Conservation (phyloP, 306 rosid genomes). For the Oemleria cerasiformis region DNA sequence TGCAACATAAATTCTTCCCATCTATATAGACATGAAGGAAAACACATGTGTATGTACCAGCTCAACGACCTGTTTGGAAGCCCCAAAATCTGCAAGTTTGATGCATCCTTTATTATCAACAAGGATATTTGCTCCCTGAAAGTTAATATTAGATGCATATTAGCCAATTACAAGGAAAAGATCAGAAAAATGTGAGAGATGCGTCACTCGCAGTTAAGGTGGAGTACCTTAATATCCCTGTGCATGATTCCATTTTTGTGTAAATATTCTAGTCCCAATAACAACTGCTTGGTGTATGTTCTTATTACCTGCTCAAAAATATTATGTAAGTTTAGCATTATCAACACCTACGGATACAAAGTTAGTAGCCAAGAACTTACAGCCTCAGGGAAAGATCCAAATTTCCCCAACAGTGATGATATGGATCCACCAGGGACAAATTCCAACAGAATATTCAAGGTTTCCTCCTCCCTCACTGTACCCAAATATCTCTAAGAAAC, state of each 20-base stretch:
- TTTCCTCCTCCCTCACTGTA: slow-evolving; percentile 89
- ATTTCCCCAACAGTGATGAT: slow-evolving; percentile 94
- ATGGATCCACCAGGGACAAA: slow-evolving; percentile 99
- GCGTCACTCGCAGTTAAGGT: slow-evolving; percentile 15
- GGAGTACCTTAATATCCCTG: slow-evolving; percentile 88
- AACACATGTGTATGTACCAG: slow-evolving; percentile 55
- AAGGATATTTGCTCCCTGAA: slow-evolving; percentile 99
- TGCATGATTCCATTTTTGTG: slow-evolving; percentile 98
- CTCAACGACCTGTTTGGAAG: slow-evolving; percentile 96
- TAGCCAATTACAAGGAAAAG: slow-evolving; percentile 11
- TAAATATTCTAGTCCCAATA: slow-evolving; percentile 87
- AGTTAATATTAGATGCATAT: slow-evolving; percentile 16
- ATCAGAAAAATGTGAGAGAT: slow-evolving; percentile 7
- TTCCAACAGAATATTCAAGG: slow-evolving; percentile 84
- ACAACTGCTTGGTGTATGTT: slow-evolving; percentile 82
- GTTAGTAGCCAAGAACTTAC: slow-evolving; percentile 51
- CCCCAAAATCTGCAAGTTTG: slow-evolving; percentile 99
- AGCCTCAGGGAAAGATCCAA: slow-evolving; percentile 97
- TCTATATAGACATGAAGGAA: slow-evolving; percentile 19
- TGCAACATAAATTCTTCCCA: background rate
- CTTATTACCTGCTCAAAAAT: slow-evolving; percentile 72
- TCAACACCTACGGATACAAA: slow-evolving; percentile 19
- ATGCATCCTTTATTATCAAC: slow-evolving; percentile 98
- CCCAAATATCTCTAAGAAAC: slow-evolving; percentile 86
- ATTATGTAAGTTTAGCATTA: slow-evolving; percentile 17